Conservation (phyloP, 345 rosid genomes). For the Eucalyptus sp. region DNA sequence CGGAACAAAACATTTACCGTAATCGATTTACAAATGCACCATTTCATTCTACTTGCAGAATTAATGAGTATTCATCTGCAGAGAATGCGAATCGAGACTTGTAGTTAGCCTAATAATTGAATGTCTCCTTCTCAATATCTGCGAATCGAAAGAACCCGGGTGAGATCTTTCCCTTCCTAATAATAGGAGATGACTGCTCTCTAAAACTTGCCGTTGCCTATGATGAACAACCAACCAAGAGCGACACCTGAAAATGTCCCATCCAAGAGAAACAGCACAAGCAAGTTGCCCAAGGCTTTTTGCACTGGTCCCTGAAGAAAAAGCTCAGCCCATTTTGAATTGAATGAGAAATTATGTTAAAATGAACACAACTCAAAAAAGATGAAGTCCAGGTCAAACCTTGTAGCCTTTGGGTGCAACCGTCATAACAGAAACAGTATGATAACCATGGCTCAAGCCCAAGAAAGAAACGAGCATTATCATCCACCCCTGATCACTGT, state of each 20-base stretch:
- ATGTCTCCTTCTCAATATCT: not conserved
- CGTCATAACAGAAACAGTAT: slow-evolving; percentile 70
- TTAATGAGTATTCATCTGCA: not conserved
- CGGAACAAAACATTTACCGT: not conserved
- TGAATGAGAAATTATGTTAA: not conserved
- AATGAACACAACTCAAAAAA: not conserved
- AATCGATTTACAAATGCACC: not conserved
- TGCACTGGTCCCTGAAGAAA: slow-evolving; percentile 64
- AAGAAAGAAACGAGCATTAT: slow-evolving; percentile 49
- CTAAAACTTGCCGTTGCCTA: slow-evolving; percentile 12
- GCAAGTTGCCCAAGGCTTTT: slow-evolving; percentile 74
- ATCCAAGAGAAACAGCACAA: slow-evolving; percentile 39
- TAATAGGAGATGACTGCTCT: not conserved
- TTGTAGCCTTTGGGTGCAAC: slow-evolving; percentile 74
- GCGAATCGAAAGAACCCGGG: not conserved
- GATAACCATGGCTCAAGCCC: slow-evolving; percentile 62
- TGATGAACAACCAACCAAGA: slow-evolving; percentile 80
- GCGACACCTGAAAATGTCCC: slow-evolving; percentile 61
- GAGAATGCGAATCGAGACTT: not conserved
- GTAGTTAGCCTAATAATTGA: not conserved
- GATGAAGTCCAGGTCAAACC: slow-evolving; percentile 21
- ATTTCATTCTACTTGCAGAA: not conserved
- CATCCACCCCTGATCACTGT: slow-evolving; percentile 88
- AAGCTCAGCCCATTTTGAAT: not conserved
- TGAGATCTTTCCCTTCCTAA: not conserved